A percentile compares a stretch with the other conserved stretches of the same genome.
Conservation (phyloP, 2,329 filamentous ascomycete genomes). For the Neophaeococcomyces aloes region DNA sequence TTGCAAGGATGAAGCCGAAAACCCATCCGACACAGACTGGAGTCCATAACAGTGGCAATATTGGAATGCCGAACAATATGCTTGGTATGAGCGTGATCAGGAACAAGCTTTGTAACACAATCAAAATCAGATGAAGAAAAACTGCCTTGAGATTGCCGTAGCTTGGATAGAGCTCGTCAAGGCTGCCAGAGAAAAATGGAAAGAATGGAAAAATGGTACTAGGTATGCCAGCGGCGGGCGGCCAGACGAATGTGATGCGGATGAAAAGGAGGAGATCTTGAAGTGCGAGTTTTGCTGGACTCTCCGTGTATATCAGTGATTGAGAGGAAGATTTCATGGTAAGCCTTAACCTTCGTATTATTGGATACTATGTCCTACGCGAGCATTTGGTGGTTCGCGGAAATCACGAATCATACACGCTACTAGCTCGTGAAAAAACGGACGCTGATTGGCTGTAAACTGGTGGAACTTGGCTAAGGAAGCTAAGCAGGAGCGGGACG, state of each 20-base stretch:
- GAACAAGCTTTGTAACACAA: slow-evolving; percentile 50
- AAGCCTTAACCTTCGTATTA: slow-evolving; percentile 28
- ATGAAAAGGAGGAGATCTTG: slow-evolving; percentile 32
- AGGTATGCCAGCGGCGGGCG: slow-evolving; percentile 34
- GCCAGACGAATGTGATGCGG: slow-evolving; percentile 20
- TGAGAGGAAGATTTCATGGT: slow-evolving; percentile 23
- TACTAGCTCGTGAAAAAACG: too few species aligned
- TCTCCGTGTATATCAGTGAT: slow-evolving; percentile 30
- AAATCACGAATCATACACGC: too few species aligned
- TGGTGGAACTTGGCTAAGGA: too few species aligned
- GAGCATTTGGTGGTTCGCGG: background rate
- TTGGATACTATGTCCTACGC: slow-evolving; percentile 20
- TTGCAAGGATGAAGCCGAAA: slow-evolving; percentile 22
- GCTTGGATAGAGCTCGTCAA: slow-evolving; percentile 49
- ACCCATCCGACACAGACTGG: slow-evolving; percentile 28
- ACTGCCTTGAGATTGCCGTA: slow-evolving; percentile 48
- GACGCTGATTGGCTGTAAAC: too few species aligned
- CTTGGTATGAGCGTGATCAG: slow-evolving; percentile 44
- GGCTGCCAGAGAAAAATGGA: slow-evolving; percentile 40
- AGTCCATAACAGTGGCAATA: slow-evolving; percentile 34
- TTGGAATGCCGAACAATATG: slow-evolving; percentile 1
- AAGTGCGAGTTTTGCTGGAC: slow-evolving; percentile 30
- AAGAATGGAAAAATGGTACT: slow-evolving; percentile 50
- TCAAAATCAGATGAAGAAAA: slow-evolving; percentile 47
- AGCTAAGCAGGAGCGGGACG: too few species aligned